Conservation (phyloP, 2,329 filamentous ascomycete species). For the Penicillium nordicum region DNA sequence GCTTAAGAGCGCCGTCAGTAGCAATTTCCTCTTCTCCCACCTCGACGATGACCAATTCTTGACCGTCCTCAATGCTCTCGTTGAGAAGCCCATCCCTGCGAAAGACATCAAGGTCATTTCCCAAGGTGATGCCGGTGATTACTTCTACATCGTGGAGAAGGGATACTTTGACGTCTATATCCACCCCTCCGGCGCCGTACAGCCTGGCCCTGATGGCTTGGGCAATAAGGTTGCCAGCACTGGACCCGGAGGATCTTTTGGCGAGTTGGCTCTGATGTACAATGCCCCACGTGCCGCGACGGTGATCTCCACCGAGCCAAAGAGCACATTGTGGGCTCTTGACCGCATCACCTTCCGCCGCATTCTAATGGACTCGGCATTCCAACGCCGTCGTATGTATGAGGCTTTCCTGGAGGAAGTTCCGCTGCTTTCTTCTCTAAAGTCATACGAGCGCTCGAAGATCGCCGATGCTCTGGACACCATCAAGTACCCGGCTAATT, state of each 20-base stretch:
- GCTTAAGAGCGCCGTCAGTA: slow-evolving; percentile 74
- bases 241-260: slow-evolving; percentile 86
- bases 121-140: slow-evolving; percentile 93
- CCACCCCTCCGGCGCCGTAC: slow-evolving; percentile 70
- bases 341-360: slow-evolving; percentile 95
- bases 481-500: slow-evolving; percentile 73
- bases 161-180: slow-evolving; percentile 90
- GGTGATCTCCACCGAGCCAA: slow-evolving; percentile 74
- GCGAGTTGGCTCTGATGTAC: slow-evolving; percentile 97
- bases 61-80: slow-evolving; percentile 82
- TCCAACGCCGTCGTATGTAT: slow-evolving; percentile 93
- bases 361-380: slow-evolving; percentile 97
- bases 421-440: slow-evolving; percentile 75
- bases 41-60: slow-evolving; percentile 88
- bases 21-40: slow-evolving; percentile 92
- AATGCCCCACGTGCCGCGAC: slow-evolving; percentile 95
- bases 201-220: slow-evolving; percentile 76
- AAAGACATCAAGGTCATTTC: slow-evolving; percentile 89
- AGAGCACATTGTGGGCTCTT: slow-evolving; percentile 85
- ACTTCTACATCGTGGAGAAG: slow-evolving; percentile 94
- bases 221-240: slow-evolving; percentile 79
- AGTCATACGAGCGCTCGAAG: slow-evolving; percentile 91
- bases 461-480: slow-evolving; percentile 95
- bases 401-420: slow-evolving; percentile 96
- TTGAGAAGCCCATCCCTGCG: slow-evolving; percentile 92